Base-by-base conservation (phyloP, 148 eudicot genomes). In the Polygonum aviculare region DNA sequence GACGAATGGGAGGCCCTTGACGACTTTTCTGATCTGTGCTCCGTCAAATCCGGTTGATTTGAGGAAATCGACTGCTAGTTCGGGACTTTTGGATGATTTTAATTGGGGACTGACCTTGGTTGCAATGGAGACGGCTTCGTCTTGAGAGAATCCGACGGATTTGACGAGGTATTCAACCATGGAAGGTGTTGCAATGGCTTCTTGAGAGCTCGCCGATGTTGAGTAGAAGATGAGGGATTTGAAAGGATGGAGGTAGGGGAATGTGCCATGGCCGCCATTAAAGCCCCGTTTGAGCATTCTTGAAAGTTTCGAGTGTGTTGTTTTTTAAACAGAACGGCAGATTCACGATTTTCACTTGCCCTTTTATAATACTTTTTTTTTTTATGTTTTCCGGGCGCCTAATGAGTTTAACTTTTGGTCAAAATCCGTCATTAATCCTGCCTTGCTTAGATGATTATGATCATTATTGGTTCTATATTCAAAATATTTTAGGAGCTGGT, bases 61-160 rank as follows among this genome's bases (percentile, higher is more conserved):
- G 5, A 81, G 35, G 36, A 52, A 79, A 18, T 16, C 26, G 35
- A 83, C 31, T 18, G 81, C 84, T 31, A 62, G 57, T 71, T 77
- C 47, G 3, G 77, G 70, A 1, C 77, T 77, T 63, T 45, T 10
- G 15, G 65, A 6, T 41, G 19, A 16, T 35, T 36, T 67, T 10
- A 36, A 36, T 9, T 5, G 8, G 6, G 5, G 3, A 12, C 72
- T 67, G 44, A 67, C 72, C 44, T 36, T 74, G 36, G 31, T 6
- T 31, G 12, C 19, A 48, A 26, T 45, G 73, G 9, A 81, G 65
- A 62, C 74, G 80, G 36, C 81, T 72, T 75, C 74, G 7, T 86
- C 70, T 75, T 35, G 22, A 7, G 86, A 54, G 75, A 86, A 81
- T 19, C 81, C 81, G 14, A 83, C 75, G 19, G 74, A 79, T 7